Evolutionary conservation across 805 yeast species (phyloP), one percentile per base, ranked within the genome.

Genomic region (Starmerella bombi): DNA sequence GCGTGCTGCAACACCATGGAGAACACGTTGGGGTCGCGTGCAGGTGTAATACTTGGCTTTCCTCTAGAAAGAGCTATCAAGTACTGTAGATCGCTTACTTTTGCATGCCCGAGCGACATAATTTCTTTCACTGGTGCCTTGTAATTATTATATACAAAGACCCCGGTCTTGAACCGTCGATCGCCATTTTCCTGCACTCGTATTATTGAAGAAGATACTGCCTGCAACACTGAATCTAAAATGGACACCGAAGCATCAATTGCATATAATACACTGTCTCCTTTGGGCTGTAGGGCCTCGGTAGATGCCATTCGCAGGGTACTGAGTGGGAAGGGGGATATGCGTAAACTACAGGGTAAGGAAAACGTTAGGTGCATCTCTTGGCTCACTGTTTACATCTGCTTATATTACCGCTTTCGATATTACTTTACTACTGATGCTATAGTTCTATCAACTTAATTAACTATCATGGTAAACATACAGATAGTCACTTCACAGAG

Each of bases 231-330:
- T 3, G 3, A 5, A 3, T 15, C 6, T 7, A 35, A 18, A 4
- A 25, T 19, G n/a, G 25, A 5, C 10, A 22, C 16, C 14, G 30
- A 20, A 17, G 25, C 41, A 18, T 41, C 44, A 5, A 41, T 29
- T 3, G 34, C 32, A 22, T 25, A 41, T 15, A 41, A 32, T 5
- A 37, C 41, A 9, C 41, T 21, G 32, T 41, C 44, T 12, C 27
- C 14, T 15, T 32, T 21, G 14, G 40, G 40, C 35, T 31, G 40
- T 14, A 22, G n/a, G 5, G 36, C 31, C 36, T 37, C 40, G 16
- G 40, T 37, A 7, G 40, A 37, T 17, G 36, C 28, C 40, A 37
- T 37, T 25, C 15, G 15, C 10, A 5, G 14, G 21, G 17, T 6
- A 33, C n/a, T n/a, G n/a, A n/a, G n/a, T n/a, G n/a, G n/a, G n/a